Evolutionary conservation across 306 rosid species (phyloP), one percentile per base, ranked within the genome.

Genomic region (Lagenaria siceraria): DNA sequence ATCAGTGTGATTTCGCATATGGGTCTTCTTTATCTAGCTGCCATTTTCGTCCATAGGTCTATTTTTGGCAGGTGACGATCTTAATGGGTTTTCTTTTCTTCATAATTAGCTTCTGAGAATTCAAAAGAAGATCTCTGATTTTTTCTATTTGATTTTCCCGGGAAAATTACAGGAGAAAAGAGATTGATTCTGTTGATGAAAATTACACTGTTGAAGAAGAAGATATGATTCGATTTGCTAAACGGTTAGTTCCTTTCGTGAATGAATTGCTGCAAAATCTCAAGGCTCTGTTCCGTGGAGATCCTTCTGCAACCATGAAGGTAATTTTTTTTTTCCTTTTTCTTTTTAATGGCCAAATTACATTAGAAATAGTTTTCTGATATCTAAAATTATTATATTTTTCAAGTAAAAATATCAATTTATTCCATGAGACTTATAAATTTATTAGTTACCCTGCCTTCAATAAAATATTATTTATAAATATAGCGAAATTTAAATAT

Each of bases 301-400:
- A 91, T 75, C 96, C 98, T 33, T 85, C 92, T 2, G 89, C 94
- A 36, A 93, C 98, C 82, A 88, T 93, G 65, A 93, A 87, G 98
- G 98, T 93, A 80, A 81, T 7, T 78, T 18, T 66, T 29, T 17
- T 10, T 40, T 53, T 33, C 51, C 48, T 5, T 27, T 38, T 42
- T 0, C 18, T 17, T 19, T 15, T n/a, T 36, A 27, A 6, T 56
- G 4, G 1, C 66, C 19, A 60, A 60, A 51, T 51, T 51, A 46
- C 5, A 12, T 12, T 46, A 6, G 52, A 46, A 46, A 46, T 46
- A 46, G 52, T 46, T 46, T 12, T 46, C 52, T 46, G 5, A 12
- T 46, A 2, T 46, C 4, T 46, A 2, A 46, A 11, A 12, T 46
- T 46, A 46, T 46, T 46, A 46, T 46, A 46, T 3, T 3, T 46